These are phyloP conservation scores for Claviceps sorghi DNA, from an alignment of 2,329 filamentous ascomycete species.

Conservation along the genomic window DNA sequence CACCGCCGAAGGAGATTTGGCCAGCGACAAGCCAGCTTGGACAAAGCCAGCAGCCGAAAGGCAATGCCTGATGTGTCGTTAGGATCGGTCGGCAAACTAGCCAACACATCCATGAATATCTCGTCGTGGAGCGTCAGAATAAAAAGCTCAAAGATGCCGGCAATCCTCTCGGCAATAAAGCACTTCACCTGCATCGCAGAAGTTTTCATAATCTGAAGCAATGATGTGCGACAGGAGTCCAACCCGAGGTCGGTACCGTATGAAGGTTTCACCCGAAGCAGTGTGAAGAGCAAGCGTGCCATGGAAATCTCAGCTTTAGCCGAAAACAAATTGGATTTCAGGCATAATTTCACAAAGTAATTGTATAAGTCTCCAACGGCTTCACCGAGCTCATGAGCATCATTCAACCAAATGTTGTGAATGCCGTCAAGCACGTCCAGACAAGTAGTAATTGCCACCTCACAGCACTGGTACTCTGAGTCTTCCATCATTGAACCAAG, in stretches of 20 bases:
- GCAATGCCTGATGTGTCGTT: slow-evolving; percentile 71
- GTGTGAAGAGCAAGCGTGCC: slow-evolving; percentile 50
- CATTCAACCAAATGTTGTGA: slow-evolving; percentile 46
- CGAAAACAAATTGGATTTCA: slow-evolving; percentile 57
- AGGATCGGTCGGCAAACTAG: slow-evolving; percentile 58
- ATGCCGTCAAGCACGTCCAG: slow-evolving; percentile 54
- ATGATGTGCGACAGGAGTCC: slow-evolving; percentile 49
- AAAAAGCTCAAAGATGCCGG: slow-evolving; percentile 65
- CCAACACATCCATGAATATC: slow-evolving; percentile 72
- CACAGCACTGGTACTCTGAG: slow-evolving; percentile 55
- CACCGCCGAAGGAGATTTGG: slow-evolving; percentile 73
- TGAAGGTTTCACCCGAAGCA: slow-evolving; percentile 51
- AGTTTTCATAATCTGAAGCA: slow-evolving; percentile 57
- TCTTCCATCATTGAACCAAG: slow-evolving; percentile 37
- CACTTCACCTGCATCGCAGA: slow-evolving; percentile 62
- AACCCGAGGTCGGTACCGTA: slow-evolving; percentile 48
- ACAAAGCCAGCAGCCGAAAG: slow-evolving; percentile 61
- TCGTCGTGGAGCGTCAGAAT: slow-evolving; percentile 71
- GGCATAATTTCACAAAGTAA: slow-evolving; percentile 54
- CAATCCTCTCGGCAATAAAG: slow-evolving; percentile 53
- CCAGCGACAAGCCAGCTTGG: slow-evolving; percentile 67
- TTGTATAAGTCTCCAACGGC: slow-evolving; percentile 63
- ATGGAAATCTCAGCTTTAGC: slow-evolving; percentile 52
- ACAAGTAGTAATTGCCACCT: slow-evolving; percentile 53
- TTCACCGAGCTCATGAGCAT: slow-evolving; percentile 44